phyloP scores from a whole-genome alignment of 78 protist genomes.

The Ministeria vibrans region DNA sequence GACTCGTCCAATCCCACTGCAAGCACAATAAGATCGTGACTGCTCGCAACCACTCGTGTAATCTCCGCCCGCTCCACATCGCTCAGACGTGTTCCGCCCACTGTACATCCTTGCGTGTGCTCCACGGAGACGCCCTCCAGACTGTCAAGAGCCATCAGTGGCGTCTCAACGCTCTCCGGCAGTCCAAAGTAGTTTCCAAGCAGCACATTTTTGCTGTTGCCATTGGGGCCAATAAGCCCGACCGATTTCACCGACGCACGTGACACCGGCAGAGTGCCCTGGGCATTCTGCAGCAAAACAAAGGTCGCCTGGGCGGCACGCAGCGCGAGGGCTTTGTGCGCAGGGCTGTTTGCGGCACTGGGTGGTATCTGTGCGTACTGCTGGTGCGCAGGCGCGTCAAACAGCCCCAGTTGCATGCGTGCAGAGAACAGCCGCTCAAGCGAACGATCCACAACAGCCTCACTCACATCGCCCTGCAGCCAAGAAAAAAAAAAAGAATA shows the following conservation, averaged over 20 bases:
- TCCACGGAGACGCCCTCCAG: background rate
- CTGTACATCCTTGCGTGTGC: too few species aligned
- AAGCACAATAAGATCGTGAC: slow-evolving; percentile 10
- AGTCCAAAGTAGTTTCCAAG: slow-evolving; percentile 19
- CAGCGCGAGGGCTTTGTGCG: slow-evolving; percentile 8
- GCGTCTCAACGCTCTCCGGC: background rate
- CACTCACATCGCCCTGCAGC: background rate
- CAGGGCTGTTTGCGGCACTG: slow-evolving; percentile 1
- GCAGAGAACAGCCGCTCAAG: slow-evolving; percentile 3
- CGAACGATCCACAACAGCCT: background rate
- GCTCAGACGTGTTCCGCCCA: background rate
- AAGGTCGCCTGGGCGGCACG: slow-evolving; percentile 6
- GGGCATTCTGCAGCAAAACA: slow-evolving; percentile 15
- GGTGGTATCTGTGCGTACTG: background rate
- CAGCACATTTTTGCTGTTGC: background rate
- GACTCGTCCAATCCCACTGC: slow-evolving; percentile 13
- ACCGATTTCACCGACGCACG: background rate
- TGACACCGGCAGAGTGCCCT: background rate
- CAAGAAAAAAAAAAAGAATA: too few species aligned
- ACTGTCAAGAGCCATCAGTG: background rate
- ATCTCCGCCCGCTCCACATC: background rate
- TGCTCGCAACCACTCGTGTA: background rate
- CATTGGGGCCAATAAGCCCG: slow-evolving; percentile 29
- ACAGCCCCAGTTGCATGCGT: slow-evolving; percentile 23
- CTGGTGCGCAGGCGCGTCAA: slow-evolving; percentile 15